Percentiles rank a stretch among this genome's conserved stretches.
These are phyloP conservation scores for Penicillium frequentans DNA, from an alignment of 2,329 filamentous ascomycete genomes.

Conservation along the genomic window DNA sequence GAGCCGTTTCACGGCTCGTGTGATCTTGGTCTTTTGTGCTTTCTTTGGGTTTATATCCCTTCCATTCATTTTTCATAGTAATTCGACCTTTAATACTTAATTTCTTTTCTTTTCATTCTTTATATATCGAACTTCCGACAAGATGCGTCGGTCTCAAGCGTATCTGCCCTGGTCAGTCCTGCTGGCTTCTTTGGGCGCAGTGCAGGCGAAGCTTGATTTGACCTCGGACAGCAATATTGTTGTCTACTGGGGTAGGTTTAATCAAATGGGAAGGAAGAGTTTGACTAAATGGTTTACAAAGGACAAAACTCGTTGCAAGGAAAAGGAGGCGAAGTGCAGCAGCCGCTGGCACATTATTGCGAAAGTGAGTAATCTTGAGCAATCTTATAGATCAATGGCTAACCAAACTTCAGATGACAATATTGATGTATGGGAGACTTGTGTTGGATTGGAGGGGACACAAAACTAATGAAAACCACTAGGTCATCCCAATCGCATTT, in stretches of 20 bases:
- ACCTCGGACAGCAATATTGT: slow-evolving; percentile 56
- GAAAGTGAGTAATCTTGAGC: slow-evolving; percentile 45
- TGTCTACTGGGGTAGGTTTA: slow-evolving; percentile 61
- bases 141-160: slow-evolving; percentile 29
- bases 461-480: slow-evolving; percentile 10
- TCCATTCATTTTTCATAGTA: slow-evolving; percentile 5
- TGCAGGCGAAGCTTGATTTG: slow-evolving; percentile 45
- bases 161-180: slow-evolving; percentile 28
- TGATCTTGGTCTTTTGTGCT: slow-evolving; percentile 6
- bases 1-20: neutral
- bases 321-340: slow-evolving; percentile 50
- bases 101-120: neutral
- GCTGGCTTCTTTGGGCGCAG: slow-evolving; percentile 31
- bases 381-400: slow-evolving; percentile 2
- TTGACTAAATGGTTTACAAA: slow-evolving; percentile 3
- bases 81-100: slow-evolving; percentile 16
- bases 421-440: slow-evolving; percentile 15
- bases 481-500: slow-evolving; percentile 67
- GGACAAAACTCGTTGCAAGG: slow-evolving; percentile 63
- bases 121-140: neutral
- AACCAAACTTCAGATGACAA: slow-evolving; percentile 23
- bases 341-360: slow-evolving; percentile 60
- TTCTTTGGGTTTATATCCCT: slow-evolving; percentile 12
- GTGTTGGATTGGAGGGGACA: accelerated
- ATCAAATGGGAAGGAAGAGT: neutral